A percentile compares a stretch with the other conserved stretches of the same genome.
phyloP scores from a whole-genome alignment of 2,329 filamentous ascomycete species.

The Ceratocystiopsis brevicomis region DNA sequence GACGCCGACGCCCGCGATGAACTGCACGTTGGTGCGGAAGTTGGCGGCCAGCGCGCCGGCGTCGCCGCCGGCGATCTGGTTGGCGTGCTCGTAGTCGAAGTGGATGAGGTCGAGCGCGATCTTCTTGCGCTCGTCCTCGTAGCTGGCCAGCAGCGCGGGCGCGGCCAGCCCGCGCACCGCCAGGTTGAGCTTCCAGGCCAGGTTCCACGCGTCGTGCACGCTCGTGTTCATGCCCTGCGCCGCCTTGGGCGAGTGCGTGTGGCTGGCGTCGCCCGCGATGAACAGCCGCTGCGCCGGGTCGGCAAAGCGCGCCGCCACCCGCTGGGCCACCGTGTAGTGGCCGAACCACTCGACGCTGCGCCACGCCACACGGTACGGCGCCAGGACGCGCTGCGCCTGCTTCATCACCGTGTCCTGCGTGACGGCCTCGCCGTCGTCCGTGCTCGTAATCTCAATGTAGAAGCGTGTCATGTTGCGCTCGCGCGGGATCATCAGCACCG shows the following conservation, averaged over 20 bases:
- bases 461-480: slow-evolving; percentile 54
- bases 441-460: slow-evolving; percentile 34
- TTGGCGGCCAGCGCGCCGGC: slow-evolving; percentile 38
- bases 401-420: slow-evolving; percentile 46
- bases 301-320: slow-evolving; percentile 49
- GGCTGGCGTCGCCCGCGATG: slow-evolving; percentile 43
- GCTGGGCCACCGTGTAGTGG: slow-evolving; percentile 49
- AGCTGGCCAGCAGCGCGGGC: slow-evolving; percentile 35
- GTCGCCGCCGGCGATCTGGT: slow-evolving; percentile 35
- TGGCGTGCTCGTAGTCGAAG: slow-evolving; percentile 29
- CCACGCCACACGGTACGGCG: slow-evolving; percentile 37
- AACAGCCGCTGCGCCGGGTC: slow-evolving; percentile 39
- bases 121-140: slow-evolving; percentile 42
- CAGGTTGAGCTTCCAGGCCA: slow-evolving; percentile 40
- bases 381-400: slow-evolving; percentile 35
- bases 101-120: slow-evolving; percentile 39
- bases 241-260: slow-evolving; percentile 47
- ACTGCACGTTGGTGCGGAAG: slow-evolving; percentile 44
- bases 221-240: slow-evolving; percentile 43
- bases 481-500: slow-evolving; percentile 54
- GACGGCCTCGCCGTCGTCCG: slow-evolving; percentile 1
- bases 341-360: slow-evolving; percentile 50
- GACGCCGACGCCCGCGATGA: slow-evolving; percentile 48
- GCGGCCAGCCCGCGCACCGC: slow-evolving; percentile 35
- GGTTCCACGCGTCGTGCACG: slow-evolving; percentile 43